These are phyloP conservation scores for Moesziomyces globuligerus DNA, from an alignment of 1,284 basidiomycete species.

Conservation along the genomic window DNA sequence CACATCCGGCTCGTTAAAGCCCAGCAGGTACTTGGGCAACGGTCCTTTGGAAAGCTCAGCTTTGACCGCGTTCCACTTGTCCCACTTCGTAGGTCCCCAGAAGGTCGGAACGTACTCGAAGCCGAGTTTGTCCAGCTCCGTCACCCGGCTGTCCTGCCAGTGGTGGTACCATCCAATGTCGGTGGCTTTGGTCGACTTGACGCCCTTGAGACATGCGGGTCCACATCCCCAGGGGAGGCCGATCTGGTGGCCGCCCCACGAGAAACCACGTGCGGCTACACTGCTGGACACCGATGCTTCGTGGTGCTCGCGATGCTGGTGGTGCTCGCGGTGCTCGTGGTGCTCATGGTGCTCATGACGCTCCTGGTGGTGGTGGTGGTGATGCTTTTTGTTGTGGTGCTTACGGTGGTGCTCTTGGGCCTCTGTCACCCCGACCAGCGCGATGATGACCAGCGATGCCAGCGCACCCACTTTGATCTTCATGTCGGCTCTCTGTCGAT, in stretches of 20 bases:
- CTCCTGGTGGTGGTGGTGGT: constrained; percentile 1
- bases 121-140: constrained; percentile 33
- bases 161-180: constrained; percentile 54
- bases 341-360: constrained; percentile 3
- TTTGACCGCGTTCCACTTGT: constrained; percentile 55
- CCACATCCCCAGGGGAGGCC: constrained; percentile 54
- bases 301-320: neutral
- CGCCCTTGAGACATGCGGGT: constrained; percentile 27
- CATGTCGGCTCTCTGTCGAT: constrained; percentile 6
- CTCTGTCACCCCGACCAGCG: constrained; percentile 17
- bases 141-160: constrained; percentile 47
- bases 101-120: constrained; percentile 60
- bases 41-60: constrained; percentile 20
- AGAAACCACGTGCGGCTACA: neutral
- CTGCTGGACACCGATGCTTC: neutral
- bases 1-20: constrained; percentile 64
- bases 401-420: constrained; percentile 20
- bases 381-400: constrained; percentile 9
- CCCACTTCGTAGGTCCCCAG: constrained; percentile 57
- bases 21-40: constrained; percentile 47
- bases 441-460: constrained; percentile 12
- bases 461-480: constrained; percentile 7
- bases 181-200: constrained; percentile 13
- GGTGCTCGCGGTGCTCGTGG: neutral
- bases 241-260: neutral